Evolutionary conservation across 768 basidiomycete species (phyloP), one percentile per base, ranked within the genome.

Genomic region (Thelephora aurantiotincta): DNA sequence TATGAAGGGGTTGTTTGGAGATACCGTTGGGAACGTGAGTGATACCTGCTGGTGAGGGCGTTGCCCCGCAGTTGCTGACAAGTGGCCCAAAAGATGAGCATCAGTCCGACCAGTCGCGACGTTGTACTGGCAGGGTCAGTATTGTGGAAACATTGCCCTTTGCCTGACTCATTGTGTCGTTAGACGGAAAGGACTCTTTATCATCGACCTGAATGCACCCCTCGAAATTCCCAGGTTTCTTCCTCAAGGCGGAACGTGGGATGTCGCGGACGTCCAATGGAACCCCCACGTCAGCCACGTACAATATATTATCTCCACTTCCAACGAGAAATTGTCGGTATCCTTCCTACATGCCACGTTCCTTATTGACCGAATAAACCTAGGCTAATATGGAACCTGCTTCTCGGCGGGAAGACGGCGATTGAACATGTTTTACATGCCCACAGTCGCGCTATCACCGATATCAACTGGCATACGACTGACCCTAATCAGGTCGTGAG

Each of bases 161-260:
- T 30, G 13, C 35, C n/a, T 22, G 23, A 6, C 14, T 23, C 34
- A 19, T 20, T 53, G 26, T 48, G 46, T 19, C 6, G 35, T 6
- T 57, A 80, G 79, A 16, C 82, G 93, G 4, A 80, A 90, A 48
- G 94, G 94, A 0, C 71, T 99, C 13, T 98, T 87, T 60, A 91
- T 98, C 49, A 87, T 99, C 51, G 96, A 98, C 68, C 72, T 99
- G 13, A 82, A 91, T 51, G 76, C 84, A 11, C 89, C 90, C 1
- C 69, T 87, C 14, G 80, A 87, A 52, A 74, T 91, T 0, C 96
- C 96, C 19, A 75, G 94, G 58, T 97, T 94, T 59, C 73, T 99
- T 7, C 94, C 94, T 12, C 93, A 99, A 64, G 90, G 91, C 2
- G 93, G 92, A 1, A 89, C 87, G 5, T 97, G 92, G 90, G 88